Percentiles rank a stretch among this genome's conserved stretches.
These are phyloP conservation scores for Spizellomyces punctatus DNA, from an alignment of 192 early-diverging fungal genomes.

Conservation along the genomic window DNA sequence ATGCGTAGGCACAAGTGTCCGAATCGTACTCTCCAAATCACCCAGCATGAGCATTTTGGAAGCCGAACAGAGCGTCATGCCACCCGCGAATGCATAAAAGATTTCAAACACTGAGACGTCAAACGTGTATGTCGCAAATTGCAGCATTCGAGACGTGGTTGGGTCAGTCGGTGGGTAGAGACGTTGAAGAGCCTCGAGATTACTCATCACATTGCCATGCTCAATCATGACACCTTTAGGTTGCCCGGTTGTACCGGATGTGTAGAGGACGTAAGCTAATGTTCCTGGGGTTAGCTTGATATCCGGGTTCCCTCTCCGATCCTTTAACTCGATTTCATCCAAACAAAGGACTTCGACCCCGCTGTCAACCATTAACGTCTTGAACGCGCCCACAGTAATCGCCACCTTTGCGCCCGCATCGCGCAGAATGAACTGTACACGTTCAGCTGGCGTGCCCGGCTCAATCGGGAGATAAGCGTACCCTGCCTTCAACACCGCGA, in stretches of 20 bases:
- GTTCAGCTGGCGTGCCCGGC: conserved; percentile 2
- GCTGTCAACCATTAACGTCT: neutral
- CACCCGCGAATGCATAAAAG: conserved; percentile 21
- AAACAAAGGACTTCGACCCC: neutral
- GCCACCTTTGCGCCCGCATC: neutral
- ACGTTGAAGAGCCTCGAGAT: conserved; percentile 3
- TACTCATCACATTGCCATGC: conserved; percentile 12
- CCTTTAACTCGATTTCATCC: neutral
- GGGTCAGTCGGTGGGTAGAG: neutral
- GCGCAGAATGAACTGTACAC: neutral
- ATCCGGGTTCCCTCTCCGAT: neutral
- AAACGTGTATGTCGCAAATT: conserved; percentile 27
- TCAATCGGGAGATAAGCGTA: conserved; percentile 39
- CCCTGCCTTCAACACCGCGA: conserved; percentile 41
- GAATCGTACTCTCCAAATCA: neutral
- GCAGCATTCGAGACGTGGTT: conserved; percentile 9
- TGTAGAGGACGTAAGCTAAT: conserved; percentile 46
- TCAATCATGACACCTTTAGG: conserved; percentile 44
- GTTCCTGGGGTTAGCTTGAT: neutral
- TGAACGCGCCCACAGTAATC: neutral
- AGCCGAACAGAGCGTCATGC: conserved; percentile 4
- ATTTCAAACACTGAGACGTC: conserved; percentile 38
- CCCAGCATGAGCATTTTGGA: neutral
- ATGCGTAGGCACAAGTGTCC: neutral
- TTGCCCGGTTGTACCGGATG: conserved; percentile 45